Base-by-base conservation (phyloP, 768 basidiomycete species). In the Mycena galopus region DNA sequence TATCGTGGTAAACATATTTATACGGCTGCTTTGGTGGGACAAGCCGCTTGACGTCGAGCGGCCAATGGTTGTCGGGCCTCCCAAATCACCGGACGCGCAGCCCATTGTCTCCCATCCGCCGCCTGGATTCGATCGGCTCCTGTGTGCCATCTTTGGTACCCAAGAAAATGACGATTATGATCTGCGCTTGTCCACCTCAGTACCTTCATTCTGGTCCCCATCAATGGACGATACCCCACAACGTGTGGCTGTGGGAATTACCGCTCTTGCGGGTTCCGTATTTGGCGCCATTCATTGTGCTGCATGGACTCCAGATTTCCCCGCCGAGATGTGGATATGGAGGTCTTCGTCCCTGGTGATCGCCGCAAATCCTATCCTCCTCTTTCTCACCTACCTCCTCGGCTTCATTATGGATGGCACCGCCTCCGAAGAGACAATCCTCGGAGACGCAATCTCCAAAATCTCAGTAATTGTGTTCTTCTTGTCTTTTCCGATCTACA, bases 31-130 rank as follows among this genome's bases (percentile, higher is more conserved):
- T n/a, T n/a, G 85, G 85, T 84, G 81, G 84, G 50, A 78, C 27
- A 86, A 86, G 73, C 85, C 85, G 6, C 76, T 79, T 9, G 79
- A 82, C 25, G 62, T 51, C 0, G 11, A 23, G 44, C 30, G 5
- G 19, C n/a, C 30, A 6, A 33, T 63, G 10, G 3, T 35, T 19
- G 4, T 42, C 17, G 39, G 39, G 39, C 39, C 39, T 35, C n/a
- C n/a, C n/a, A n/a, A n/a, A n/a, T n/a, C n/a, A n/a, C n/a, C n/a
- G n/a, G n/a, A n/a, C n/a, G n/a, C n/a, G n/a, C n/a, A n/a, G n/a
- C n/a, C n/a, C n/a, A n/a, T n/a, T n/a, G n/a, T n/a, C n/a, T n/a
- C n/a, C n/a, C n/a, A n/a, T n/a, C n/a, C n/a, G n/a, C n/a, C n/a
- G n/a, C n/a, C n/a, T n/a, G n/a, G n/a, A n/a, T n/a, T n/a, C n/a